Evolutionary conservation across 2,329 filamentous ascomycete genomes (phyloP).

Genomic region (Phaeosphaeria sp.): DNA sequence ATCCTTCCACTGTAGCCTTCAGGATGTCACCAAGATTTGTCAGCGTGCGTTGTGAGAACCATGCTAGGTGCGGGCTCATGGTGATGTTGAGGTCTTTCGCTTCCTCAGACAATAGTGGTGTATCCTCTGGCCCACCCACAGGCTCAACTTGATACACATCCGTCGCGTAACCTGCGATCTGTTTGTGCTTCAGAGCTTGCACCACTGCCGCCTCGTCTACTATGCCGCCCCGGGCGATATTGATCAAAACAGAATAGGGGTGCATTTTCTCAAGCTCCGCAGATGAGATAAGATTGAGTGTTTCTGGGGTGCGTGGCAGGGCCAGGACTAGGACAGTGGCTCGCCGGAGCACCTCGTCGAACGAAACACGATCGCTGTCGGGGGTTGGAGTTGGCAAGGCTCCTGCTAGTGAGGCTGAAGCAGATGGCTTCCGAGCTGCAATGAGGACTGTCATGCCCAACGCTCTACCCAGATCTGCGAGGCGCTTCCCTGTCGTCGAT

Average conservation of each 20-base stretch:
- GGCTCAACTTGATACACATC: slow-evolving; percentile 61
- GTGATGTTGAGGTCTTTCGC: slow-evolving; percentile 57
- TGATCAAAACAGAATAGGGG: slow-evolving; percentile 54
- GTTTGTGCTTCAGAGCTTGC: slow-evolving; percentile 51
- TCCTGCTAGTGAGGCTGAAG: slow-evolving; percentile 4
- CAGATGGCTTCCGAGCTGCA: slow-evolving; percentile 49
- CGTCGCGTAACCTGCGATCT: slow-evolving; percentile 58
- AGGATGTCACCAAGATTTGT: slow-evolving; percentile 54
- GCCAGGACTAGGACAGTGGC: slow-evolving; percentile 49
- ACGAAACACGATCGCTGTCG: slow-evolving; percentile 40
- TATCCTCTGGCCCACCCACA: slow-evolving; percentile 48
- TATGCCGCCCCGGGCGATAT: slow-evolving; percentile 59
- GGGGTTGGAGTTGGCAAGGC: slow-evolving; percentile 8
- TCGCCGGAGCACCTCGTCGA: slow-evolving; percentile 45
- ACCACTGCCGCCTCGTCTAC: slow-evolving; percentile 59
- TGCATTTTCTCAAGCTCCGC: slow-evolving; percentile 55
- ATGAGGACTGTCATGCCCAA: slow-evolving; percentile 59
- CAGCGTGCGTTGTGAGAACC: slow-evolving; percentile 58
- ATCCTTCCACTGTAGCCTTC: slow-evolving; percentile 57
- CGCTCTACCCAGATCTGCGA: slow-evolving; percentile 53
- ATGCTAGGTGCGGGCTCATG: slow-evolving; percentile 61
- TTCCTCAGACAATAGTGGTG: slow-evolving; percentile 53
- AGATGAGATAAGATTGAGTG: slow-evolving; percentile 41
- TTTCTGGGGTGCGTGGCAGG: slow-evolving; percentile 41
- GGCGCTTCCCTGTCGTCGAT: slow-evolving; percentile 47